Evolutionary conservation across 1,284 basidiomycete genomes (phyloP).

Genomic region (Sanghuangporus weigelae): DNA sequence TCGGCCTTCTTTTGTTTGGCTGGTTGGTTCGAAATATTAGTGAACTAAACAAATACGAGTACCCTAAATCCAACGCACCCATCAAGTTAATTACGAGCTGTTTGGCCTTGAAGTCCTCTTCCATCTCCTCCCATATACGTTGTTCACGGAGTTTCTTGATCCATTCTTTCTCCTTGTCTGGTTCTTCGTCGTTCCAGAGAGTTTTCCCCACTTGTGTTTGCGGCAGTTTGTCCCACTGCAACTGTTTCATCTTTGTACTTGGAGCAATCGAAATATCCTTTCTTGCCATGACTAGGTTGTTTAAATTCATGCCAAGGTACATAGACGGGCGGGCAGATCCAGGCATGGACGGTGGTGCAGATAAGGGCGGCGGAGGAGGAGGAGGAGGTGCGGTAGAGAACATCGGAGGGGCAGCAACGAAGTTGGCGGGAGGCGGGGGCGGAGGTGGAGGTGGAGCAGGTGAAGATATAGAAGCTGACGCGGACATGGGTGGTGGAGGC

Average conservation of each 20-base stretch:
- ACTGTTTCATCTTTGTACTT: slow-evolving; percentile 91
- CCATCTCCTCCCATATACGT: slow-evolving; percentile 94
- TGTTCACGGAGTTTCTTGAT: slow-evolving; percentile 74
- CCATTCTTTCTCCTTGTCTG: slow-evolving; percentile 70
- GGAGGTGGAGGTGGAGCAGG: slow-evolving; percentile 21
- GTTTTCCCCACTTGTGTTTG: slow-evolving; percentile 82
- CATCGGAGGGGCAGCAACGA: slow-evolving; percentile 21
- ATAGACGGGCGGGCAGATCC: slow-evolving; percentile 55
- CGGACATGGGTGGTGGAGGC: slow-evolving; percentile 30
- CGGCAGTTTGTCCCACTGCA: slow-evolving; percentile 97
- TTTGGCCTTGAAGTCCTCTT: slow-evolving; percentile 97
- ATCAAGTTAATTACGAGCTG: slow-evolving; percentile 84
- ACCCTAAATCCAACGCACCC: slow-evolving; percentile 38
- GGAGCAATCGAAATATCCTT: slow-evolving; percentile 88
- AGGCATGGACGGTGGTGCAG: slow-evolving; percentile 43
- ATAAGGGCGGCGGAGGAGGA: slow-evolving; percentile 37
- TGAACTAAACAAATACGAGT: not conserved
- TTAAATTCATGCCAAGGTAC: slow-evolving; percentile 52
- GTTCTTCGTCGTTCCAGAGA: slow-evolving; percentile 73
- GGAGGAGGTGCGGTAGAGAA: slow-evolving; percentile 29
- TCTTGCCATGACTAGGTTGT: slow-evolving; percentile 52
- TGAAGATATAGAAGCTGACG: slow-evolving; percentile 24
- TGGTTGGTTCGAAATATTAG: slow-evolving; percentile 24
- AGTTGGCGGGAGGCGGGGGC: slow-evolving; percentile 23
- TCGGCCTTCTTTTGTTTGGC: slow-evolving; percentile 80